Evolutionary conservation across 495 filamentous ascomycete genomes (phyloP).

Genomic region (Parathielavia hyrcaniae): DNA sequence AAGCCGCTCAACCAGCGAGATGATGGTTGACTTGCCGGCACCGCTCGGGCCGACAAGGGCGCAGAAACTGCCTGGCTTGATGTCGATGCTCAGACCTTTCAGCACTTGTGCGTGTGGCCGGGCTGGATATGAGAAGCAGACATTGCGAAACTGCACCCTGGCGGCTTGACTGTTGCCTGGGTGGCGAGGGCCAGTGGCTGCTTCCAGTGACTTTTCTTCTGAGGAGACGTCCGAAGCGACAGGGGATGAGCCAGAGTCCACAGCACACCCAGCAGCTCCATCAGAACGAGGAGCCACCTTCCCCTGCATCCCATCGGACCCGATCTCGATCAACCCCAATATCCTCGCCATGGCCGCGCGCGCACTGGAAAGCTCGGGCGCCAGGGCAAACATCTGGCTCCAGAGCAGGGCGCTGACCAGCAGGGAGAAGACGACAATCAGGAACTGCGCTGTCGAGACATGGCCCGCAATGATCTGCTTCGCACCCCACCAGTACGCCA

Average conservation of each 20-base stretch:
- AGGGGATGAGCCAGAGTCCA: too few relatives aligned
- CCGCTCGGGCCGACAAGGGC: slow-evolving; percentile 66
- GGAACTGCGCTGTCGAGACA: slow-evolving; percentile 67
- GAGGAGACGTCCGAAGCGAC: not conserved
- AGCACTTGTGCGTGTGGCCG: slow-evolving; percentile 50
- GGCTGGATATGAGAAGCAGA: slow-evolving; percentile 55
- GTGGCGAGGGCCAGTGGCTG: slow-evolving; percentile 47
- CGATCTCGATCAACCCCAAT: slow-evolving; percentile 20
- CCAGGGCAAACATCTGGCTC: slow-evolving; percentile 33
- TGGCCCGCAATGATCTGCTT: slow-evolving; percentile 60
- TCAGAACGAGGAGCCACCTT: not conserved
- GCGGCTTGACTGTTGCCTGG: slow-evolving; percentile 51
- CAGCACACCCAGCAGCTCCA: too few relatives aligned
- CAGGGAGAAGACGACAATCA: slow-evolving; percentile 62
- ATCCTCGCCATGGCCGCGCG: slow-evolving; percentile 23
- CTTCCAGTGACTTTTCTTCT: slow-evolving; percentile 23
- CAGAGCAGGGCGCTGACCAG: slow-evolving; percentile 32
- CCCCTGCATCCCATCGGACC: slow-evolving; percentile 16
- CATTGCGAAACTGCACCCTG: slow-evolving; percentile 48
- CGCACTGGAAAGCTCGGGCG: slow-evolving; percentile 32
- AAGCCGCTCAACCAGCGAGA: slow-evolving; percentile 58
- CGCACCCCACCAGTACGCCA: slow-evolving; percentile 74
- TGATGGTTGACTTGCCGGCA: slow-evolving; percentile 67
- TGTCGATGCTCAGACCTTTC: slow-evolving; percentile 44
- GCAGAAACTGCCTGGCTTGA: slow-evolving; percentile 57